phyloP scores from a whole-genome alignment of 176 grass and related monocot genomes.

The Saccharum officinarum region DNA sequence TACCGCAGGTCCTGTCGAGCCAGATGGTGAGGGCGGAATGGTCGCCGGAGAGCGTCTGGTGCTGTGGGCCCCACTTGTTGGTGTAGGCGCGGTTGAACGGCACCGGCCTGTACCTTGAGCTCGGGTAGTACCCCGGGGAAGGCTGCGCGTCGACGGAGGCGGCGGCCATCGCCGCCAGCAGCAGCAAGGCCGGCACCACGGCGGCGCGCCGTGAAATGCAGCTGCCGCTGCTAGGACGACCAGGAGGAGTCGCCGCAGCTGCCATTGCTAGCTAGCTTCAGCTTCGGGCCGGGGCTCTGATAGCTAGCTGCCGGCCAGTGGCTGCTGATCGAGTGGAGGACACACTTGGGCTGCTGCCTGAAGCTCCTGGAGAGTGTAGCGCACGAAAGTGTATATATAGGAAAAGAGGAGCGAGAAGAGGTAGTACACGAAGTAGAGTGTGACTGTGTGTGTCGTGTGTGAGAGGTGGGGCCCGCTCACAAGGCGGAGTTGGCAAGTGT shows the following conservation, averaged over 20 bases:
- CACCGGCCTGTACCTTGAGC: constrained; percentile 34
- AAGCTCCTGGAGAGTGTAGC: not conserved
- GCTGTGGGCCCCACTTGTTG: constrained; percentile 70
- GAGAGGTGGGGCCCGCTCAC: not conserved
- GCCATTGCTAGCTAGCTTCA: constrained; percentile 24
- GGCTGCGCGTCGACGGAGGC: constrained; percentile 46
- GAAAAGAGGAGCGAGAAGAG: not conserved
- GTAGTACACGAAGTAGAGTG: not conserved
- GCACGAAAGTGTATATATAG: not conserved
- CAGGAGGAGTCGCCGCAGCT: not conserved
- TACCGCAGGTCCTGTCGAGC: constrained; percentile 59
- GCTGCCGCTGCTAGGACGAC: not conserved
- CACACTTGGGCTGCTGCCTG: not conserved
- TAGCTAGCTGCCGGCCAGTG: not conserved
- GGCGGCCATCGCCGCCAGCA: constrained; percentile 28
- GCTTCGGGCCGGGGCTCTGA: not conserved
- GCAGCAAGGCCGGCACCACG: not conserved
- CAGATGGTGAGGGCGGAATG: constrained; percentile 54
- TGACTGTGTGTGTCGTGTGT: not conserved
- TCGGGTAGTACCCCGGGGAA: constrained; percentile 73
- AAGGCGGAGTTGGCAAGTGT: constrained; percentile 21
- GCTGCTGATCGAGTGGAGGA: not conserved
- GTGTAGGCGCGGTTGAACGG: constrained; percentile 47
- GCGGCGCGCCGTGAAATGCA: not conserved
- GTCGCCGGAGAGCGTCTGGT: constrained; percentile 62